Evolutionary conservation across 306 rosid species (phyloP).

Genomic region (Notholithocarpus densiflorus): DNA sequence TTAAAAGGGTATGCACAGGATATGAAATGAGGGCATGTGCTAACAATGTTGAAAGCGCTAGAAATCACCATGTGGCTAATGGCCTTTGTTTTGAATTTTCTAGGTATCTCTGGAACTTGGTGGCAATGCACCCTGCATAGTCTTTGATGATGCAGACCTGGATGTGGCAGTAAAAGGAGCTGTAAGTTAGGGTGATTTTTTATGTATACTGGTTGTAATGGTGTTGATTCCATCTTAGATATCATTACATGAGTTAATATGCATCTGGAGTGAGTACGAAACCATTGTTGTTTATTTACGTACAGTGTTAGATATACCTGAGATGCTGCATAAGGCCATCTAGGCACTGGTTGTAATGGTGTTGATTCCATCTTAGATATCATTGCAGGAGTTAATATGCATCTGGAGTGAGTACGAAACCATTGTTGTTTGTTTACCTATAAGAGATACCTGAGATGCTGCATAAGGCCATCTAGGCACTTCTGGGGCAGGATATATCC

Average conservation of each 20-base stretch:
- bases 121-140: slow-evolving; percentile 95
- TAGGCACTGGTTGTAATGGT: slow-evolving; percentile 5
- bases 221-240: slow-evolving; percentile 12
- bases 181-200: slow-evolving; percentile 52
- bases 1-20: slow-evolving; percentile 65
- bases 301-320: too few species aligned
- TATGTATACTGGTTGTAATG: slow-evolving; percentile 11
- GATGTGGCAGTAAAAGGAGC: slow-evolving; percentile 94
- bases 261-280: neutral
- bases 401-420: neutral
- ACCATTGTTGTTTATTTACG: neutral
- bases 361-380: slow-evolving; percentile 3
- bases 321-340: too few species aligned
- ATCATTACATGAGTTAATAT: neutral
- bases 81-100: slow-evolving; percentile 13
- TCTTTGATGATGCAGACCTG: slow-evolving; percentile 95
- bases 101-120: slow-evolving; percentile 98
- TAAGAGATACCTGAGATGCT: too few species aligned
- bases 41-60: slow-evolving; percentile 19
- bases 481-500: too few species aligned
- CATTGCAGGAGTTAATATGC: neutral
- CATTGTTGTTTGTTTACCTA: too few species aligned
- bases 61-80: slow-evolving; percentile 14
- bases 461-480: too few species aligned
- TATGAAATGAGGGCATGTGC: slow-evolving; percentile 10